Conservation (phyloP, 2,329 filamentous ascomycete genomes). For the Berkeleyomyces rouxiae region DNA sequence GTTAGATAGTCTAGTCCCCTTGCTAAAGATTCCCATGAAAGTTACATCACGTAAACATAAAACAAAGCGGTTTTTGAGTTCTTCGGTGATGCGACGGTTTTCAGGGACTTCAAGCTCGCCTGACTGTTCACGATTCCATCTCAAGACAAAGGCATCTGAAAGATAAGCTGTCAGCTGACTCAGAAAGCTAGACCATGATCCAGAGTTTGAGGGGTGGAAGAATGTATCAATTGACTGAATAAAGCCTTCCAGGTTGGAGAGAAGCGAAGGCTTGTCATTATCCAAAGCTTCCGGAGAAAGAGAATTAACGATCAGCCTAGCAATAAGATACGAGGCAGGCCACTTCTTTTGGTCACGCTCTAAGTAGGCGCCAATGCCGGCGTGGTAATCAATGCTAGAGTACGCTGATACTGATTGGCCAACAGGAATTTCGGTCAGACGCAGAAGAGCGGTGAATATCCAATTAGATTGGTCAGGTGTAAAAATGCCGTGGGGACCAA, state of each 20-base stretch:
- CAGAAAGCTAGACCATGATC: constrained; percentile 75
- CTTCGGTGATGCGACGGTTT: constrained; percentile 61
- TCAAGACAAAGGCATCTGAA: constrained; percentile 88
- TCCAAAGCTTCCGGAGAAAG: constrained; percentile 63
- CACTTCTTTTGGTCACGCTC: constrained; percentile 91
- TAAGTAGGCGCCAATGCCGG: constrained; percentile 69
- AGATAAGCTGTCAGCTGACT: constrained; percentile 85
- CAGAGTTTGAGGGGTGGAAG: constrained; percentile 94
- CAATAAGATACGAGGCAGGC: constrained; percentile 79
- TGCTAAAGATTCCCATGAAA: constrained; percentile 96
- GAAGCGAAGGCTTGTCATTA: constrained; percentile 57
- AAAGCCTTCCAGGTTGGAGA: constrained; percentile 74
- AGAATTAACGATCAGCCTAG: constrained; percentile 84
- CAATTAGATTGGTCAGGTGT: constrained; percentile 80
- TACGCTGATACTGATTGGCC: constrained; percentile 92
- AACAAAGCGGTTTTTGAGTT: constrained; percentile 80
- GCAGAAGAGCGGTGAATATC: constrained; percentile 79
- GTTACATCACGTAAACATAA: constrained; percentile 77
- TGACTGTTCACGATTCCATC: constrained; percentile 90
- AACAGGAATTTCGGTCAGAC: constrained; percentile 87
- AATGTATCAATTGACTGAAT: constrained; percentile 95
- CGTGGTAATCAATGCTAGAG: constrained; percentile 63
- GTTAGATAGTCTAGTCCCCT: constrained; percentile 79
- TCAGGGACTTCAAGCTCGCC: constrained; percentile 77
- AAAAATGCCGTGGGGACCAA: constrained; percentile 78